Evolutionary conservation across 352 stramenopile species (phyloP).

Genomic region (Phytophthora crassamura): DNA sequence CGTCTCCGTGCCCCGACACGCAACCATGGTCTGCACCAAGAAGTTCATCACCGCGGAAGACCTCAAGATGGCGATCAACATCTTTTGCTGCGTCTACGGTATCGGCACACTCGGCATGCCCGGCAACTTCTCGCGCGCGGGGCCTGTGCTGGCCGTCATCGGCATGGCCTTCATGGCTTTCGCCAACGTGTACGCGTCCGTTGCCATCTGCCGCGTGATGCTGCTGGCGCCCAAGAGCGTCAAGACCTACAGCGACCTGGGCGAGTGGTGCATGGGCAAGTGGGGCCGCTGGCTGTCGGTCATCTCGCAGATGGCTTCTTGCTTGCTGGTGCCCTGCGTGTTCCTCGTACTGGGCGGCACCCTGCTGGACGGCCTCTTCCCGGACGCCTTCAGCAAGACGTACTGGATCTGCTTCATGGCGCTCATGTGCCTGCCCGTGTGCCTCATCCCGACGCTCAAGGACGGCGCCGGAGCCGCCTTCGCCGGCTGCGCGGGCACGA

Average conservation of each 20-base stretch:
- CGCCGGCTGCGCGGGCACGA: slow-evolving; percentile 36
- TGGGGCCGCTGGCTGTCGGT: slow-evolving; percentile 48
- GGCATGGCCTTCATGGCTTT: slow-evolving; percentile 49
- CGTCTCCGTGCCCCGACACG: background rate
- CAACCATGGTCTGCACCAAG: slow-evolving; percentile 18
- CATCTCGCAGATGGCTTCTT: slow-evolving; percentile 47
- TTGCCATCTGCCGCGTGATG: slow-evolving; percentile 41
- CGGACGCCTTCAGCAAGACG: slow-evolving; percentile 27
- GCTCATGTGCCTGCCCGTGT: slow-evolving; percentile 42
- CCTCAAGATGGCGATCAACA: slow-evolving; percentile 31
- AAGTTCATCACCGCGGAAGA: slow-evolving; percentile 25
- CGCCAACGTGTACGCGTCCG: slow-evolving; percentile 47
- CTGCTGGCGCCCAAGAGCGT: slow-evolving; percentile 31
- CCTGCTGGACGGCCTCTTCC: slow-evolving; percentile 28
- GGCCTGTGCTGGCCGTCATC: slow-evolving; percentile 35
- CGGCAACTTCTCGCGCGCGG: no score
- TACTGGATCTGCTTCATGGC: slow-evolving; percentile 54
- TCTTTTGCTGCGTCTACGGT: slow-evolving; percentile 35
- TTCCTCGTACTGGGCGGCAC: slow-evolving; percentile 33
- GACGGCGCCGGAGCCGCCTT: slow-evolving; percentile 40
- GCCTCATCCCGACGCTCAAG: slow-evolving; percentile 38
- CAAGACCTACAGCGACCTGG: slow-evolving; percentile 46
- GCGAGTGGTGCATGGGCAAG: slow-evolving; percentile 41
- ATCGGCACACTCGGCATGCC: slow-evolving; percentile 34
- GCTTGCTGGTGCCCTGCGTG: slow-evolving; percentile 33